phyloP scores from a whole-genome alignment of 352 stramenopile species.

The Aphanomyces cochlioides region DNA sequence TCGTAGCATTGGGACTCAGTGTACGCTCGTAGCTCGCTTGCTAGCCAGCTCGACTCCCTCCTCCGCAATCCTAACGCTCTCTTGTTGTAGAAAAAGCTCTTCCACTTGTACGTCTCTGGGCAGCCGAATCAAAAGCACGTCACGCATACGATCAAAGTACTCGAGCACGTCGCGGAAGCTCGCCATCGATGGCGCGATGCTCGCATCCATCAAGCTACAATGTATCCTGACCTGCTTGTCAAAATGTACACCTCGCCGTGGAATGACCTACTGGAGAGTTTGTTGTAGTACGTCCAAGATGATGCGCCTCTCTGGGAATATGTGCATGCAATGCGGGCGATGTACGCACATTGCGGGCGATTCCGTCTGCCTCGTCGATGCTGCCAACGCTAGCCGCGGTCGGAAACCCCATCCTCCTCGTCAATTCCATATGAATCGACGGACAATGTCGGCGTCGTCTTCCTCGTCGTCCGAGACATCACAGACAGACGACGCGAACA shows the following conservation, averaged over 20 bases:
- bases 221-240: slow-evolving; percentile 51
- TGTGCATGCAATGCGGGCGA: slow-evolving; percentile 68
- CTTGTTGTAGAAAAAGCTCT: slow-evolving; percentile 57
- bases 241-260: background rate
- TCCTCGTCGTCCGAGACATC: no score
- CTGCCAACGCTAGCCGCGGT: background rate
- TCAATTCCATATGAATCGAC: no score
- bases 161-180: slow-evolving; percentile 50
- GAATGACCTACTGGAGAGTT: background rate
- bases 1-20: slow-evolving; percentile 69
- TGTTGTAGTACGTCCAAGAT: slow-evolving; percentile 55
- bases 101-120: slow-evolving; percentile 60
- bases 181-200: slow-evolving; percentile 73
- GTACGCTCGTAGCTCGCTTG: slow-evolving; percentile 35
- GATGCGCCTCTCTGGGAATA: slow-evolving; percentile 77
- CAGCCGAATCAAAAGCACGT: slow-evolving; percentile 60
- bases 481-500: no score
- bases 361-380: slow-evolving; percentile 64
- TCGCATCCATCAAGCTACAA: slow-evolving; percentile 60
- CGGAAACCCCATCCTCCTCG: no score
- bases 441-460: no score
- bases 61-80: background rate
- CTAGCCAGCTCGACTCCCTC: background rate
- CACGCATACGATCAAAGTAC: slow-evolving; percentile 39
- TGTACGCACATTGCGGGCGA: slow-evolving; percentile 68